Evolutionary conservation across 352 stramenopile species (phyloP), one percentile per base, ranked within the genome.

Genomic region (Pythium phragmiticola): DNA sequence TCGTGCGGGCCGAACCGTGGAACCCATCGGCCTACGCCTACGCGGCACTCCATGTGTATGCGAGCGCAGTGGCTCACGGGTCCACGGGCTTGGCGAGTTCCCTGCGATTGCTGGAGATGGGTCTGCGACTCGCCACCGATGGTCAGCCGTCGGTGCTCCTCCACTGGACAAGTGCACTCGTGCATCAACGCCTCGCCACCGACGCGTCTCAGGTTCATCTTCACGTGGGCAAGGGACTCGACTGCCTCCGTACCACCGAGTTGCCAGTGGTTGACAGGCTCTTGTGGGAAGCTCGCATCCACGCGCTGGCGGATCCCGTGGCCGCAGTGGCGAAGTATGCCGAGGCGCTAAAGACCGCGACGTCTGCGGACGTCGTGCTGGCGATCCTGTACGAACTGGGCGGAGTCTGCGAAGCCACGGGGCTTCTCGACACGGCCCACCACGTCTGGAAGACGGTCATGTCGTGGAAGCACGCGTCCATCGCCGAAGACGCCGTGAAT

Each of bases 391-490:
- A 75, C 39, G 81, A 92, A 49, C 62, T 92, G 28, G 84, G 75
- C 12, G 76, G 67, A 0, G 21, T 86, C 26, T 88, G 85, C 51
- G 84, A 92, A 60, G 70, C 78, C 36, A 23, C 70, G 9, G 64
- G 75, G 2, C 58, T 68, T 3, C 60, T 78, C 28, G 77, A 92
- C 47, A 65, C 68, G 23, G 84, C 84, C 6, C 75, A 89, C 37
- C 82, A 78, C 21, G 69, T 88, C 59, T 92, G 84, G 84, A 88
- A 87, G 59, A 73, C 76, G 26, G 62, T 90, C 46, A 68, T 68
- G 61, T 46, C 46, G 28, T 68, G 54, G 53, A 68, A 68, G 28
- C 53, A 19, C 26, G 8, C 45, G 21, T 42, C 57, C 8, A 42
- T 14, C 7, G 17, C 1, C 7, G 53, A 62, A 17, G 53, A 50